phyloP scores from a whole-genome alignment of 352 stramenopile genomes.

The Globisporangium alternatum region DNA sequence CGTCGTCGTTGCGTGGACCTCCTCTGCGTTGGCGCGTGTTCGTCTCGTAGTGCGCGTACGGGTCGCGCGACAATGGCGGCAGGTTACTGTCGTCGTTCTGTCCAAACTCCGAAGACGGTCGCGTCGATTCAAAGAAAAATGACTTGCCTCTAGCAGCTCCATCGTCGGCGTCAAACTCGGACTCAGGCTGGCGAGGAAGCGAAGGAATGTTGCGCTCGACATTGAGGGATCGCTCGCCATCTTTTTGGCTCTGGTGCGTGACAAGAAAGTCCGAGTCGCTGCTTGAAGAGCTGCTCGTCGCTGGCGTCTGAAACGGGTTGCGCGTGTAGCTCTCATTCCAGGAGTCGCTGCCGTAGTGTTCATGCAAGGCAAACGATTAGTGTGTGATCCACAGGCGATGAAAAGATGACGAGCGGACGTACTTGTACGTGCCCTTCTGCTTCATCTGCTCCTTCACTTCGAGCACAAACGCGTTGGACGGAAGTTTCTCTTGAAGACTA shows the following conservation, averaged over 20 bases:
- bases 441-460: slow-evolving; percentile 54
- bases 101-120: slow-evolving; percentile 2
- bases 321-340: slow-evolving; percentile 28
- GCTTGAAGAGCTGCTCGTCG: neutral
- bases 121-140: slow-evolving; percentile 58
- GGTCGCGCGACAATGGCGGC: slow-evolving; percentile 36
- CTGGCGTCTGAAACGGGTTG: slow-evolving; percentile 12
- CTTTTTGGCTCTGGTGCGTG: neutral
- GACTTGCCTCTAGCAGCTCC: slow-evolving; percentile 18
- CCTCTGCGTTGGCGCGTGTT: slow-evolving; percentile 9
- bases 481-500: slow-evolving; percentile 43
- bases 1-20: slow-evolving; percentile 27
- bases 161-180: slow-evolving; percentile 11
- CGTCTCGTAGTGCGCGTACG: slow-evolving; percentile 28
- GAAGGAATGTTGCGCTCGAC: neutral
- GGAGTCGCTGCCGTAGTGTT: slow-evolving; percentile 31
- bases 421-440: slow-evolving; percentile 41
- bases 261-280: slow-evolving; percentile 16
- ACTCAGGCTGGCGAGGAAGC: neutral
- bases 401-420: slow-evolving; percentile 12
- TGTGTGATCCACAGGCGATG: neutral
- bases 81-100: slow-evolving; percentile 18
- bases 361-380: neutral
- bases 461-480: slow-evolving; percentile 46
- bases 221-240: neutral